Conservation (phyloP, 1,284 basidiomycete genomes). For the Mycena citricolor region DNA sequence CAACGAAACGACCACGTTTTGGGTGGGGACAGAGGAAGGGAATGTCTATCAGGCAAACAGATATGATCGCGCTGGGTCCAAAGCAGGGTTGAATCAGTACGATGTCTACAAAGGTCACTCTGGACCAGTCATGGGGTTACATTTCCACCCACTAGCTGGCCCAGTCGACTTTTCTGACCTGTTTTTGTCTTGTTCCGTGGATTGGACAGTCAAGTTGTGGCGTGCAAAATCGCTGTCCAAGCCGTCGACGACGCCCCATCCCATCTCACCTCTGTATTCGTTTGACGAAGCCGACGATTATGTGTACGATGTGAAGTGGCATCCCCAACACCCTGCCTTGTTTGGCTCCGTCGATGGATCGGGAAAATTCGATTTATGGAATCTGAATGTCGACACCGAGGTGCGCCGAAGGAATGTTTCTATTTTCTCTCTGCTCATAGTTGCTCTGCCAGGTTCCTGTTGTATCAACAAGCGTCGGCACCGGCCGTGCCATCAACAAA, state of each 20-base stretch:
- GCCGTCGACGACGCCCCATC: conserved; percentile 56
- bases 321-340: conserved; percentile 89
- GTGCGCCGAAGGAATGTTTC: conserved; percentile 54
- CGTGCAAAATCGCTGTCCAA: conserved; percentile 70
- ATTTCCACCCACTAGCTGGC: conserved; percentile 92
- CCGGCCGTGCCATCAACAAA: conserved; percentile 89
- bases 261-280: conserved; percentile 76
- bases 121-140: conserved; percentile 89
- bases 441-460: conserved; percentile 63
- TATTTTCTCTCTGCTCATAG: conserved; percentile 11
- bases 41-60: conserved; percentile 94
- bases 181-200: conserved; percentile 88
- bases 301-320: conserved; percentile 99
- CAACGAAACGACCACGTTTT: conserved; percentile 94
- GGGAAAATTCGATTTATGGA: conserved; percentile 96
- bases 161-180: conserved; percentile 94
- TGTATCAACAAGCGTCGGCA: conserved; percentile 71
- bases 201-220: conserved; percentile 98
- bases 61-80: conserved; percentile 93
- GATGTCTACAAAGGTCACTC: conserved; percentile 92
- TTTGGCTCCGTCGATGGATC: conserved; percentile 95
- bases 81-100: conserved; percentile 90
- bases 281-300: conserved; percentile 98
- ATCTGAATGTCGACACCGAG: conserved; percentile 93
- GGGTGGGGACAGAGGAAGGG: conserved; percentile 97